phyloP scores from a whole-genome alignment of 2,329 filamentous ascomycete species.

The Saccharata proteae region DNA sequence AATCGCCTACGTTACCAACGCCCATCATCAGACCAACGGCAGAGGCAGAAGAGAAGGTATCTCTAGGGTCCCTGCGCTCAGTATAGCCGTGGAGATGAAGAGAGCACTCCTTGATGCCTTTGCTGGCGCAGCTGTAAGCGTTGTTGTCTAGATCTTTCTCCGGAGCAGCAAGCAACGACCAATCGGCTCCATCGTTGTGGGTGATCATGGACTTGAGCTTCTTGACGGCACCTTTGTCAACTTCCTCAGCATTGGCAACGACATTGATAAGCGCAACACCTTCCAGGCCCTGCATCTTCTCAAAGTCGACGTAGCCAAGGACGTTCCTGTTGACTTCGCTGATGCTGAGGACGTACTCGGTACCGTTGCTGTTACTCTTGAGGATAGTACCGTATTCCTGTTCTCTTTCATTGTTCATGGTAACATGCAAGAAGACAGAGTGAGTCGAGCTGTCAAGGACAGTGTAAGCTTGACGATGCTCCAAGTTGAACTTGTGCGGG shows the following conservation, averaged over 20 bases:
- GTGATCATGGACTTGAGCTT: constrained; percentile 83
- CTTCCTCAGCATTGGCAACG: constrained; percentile 60
- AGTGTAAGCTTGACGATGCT: constrained; percentile 74
- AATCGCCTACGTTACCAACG: constrained; percentile 76
- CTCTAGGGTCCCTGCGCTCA: constrained; percentile 66
- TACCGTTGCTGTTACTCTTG: constrained; percentile 98
- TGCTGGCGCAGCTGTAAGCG: constrained; percentile 53
- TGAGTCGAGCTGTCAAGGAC: constrained; percentile 92
- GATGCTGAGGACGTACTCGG: constrained; percentile 79
- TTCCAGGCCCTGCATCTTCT: constrained; percentile 86
- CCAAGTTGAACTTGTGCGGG: constrained; percentile 70
- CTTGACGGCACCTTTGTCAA: constrained; percentile 55
- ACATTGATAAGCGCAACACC: constrained; percentile 81
- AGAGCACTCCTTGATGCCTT: constrained; percentile 54
- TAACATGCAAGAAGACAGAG: constrained; percentile 87
- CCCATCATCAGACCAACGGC: constrained; percentile 87
- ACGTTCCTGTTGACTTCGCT: constrained; percentile 70
- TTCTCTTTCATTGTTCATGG: constrained; percentile 53
- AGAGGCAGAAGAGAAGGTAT: constrained; percentile 78
- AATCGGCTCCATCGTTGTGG: constrained; percentile 89
- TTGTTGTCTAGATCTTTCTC: constrained; percentile 58
- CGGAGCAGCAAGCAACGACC: constrained; percentile 67
- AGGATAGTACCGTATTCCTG: constrained; percentile 74
- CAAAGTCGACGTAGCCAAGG: constrained; percentile 78
- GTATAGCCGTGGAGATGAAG: constrained; percentile 95